Base-by-base conservation (phyloP, 2,329 filamentous ascomycete genomes). In the Teratosphaeria nubilosa region DNA sequence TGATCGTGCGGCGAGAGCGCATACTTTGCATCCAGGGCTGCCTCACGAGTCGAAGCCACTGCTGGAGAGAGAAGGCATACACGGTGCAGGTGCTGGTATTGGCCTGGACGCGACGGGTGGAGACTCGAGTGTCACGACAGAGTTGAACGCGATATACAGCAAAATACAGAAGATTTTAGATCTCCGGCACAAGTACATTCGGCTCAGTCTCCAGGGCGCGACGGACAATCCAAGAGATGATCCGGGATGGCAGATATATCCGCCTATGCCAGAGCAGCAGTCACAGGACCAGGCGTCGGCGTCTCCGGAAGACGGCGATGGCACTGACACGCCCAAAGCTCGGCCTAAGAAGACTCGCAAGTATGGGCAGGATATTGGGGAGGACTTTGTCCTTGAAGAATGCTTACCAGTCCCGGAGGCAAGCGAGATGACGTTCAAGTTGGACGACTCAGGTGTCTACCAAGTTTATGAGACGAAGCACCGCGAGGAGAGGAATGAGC, bases 121-220 rank as follows among this genome's bases (percentile, higher is more conserved):
- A 48, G 90, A 95, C 66, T 84, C 87, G 45, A 86, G 87, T 56
- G 87, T 97, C 64, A 90, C 90, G 1, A 81, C 87, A 2, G 94
- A 99, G 74, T 77, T 99, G 63, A 85, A 83, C 66, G 82, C 84
- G 22, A 96, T 99, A 64, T 96, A 95, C 67, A 86, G 85, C 63
- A 95, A 94, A 65, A 90, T 99, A 58, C 89, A 95, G 71, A 87
- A 87, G 64, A 84, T 97, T n/a, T 75, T 96, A 52, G 90, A 96
- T 66, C 79, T 91, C 48, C 85, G 94, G 60, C 86, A 91, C 71
- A 95, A 90, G 68, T 99, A 97, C 73, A 89, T 97, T 56, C 78
- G 83, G 1, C 75, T 96, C 16, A 97, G 94, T 0, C 77, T 91
- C 22, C 94, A 99, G 70, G 82, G 87, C 10, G 81, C 86, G 7